phyloP scores from a whole-genome alignment of 2,329 filamentous ascomycete species.

The Hypoxylon rubiginosum region DNA sequence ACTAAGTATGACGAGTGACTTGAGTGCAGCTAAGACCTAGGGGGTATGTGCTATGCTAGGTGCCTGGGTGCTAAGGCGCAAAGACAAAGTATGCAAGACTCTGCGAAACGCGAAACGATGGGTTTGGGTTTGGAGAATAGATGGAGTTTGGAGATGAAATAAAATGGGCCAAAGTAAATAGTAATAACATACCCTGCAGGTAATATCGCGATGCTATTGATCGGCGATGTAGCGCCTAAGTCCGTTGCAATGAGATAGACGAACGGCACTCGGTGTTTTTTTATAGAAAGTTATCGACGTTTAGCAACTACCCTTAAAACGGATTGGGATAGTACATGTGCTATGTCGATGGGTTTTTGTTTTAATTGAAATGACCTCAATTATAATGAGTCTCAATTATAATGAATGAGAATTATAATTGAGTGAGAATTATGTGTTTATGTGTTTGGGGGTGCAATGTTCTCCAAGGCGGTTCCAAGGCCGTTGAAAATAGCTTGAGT shows the following conservation, averaged over 20 bases:
- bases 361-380: not conserved
- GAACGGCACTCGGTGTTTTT: not conserved
- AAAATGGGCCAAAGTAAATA: constrained; percentile 21
- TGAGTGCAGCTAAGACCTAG: constrained; percentile 6
- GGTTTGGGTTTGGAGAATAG: constrained; percentile 3
- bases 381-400: not conserved
- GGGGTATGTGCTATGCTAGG: not conserved
- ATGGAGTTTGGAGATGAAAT: constrained; percentile 3
- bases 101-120: constrained; percentile 18
- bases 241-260: constrained; percentile 13
- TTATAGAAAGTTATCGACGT: not conserved
- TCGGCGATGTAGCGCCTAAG: constrained; percentile 29
- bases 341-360: not conserved
- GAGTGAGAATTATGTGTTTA: not conserved
- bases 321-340: not conserved
- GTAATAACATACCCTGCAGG: constrained; percentile 37
- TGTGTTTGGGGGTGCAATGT: not conserved
- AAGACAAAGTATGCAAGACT: constrained; percentile 10
- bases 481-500: not conserved
- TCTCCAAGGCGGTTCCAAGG: too few relatives aligned
- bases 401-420: too few relatives aligned
- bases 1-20: constrained; percentile 5
- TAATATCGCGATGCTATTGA: constrained; percentile 38
- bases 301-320: not conserved
- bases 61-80: too few relatives aligned